Evolutionary conservation across 2,329 filamentous ascomycete species (phyloP).

Genomic region (Cylindrodendrum hubeiense): DNA sequence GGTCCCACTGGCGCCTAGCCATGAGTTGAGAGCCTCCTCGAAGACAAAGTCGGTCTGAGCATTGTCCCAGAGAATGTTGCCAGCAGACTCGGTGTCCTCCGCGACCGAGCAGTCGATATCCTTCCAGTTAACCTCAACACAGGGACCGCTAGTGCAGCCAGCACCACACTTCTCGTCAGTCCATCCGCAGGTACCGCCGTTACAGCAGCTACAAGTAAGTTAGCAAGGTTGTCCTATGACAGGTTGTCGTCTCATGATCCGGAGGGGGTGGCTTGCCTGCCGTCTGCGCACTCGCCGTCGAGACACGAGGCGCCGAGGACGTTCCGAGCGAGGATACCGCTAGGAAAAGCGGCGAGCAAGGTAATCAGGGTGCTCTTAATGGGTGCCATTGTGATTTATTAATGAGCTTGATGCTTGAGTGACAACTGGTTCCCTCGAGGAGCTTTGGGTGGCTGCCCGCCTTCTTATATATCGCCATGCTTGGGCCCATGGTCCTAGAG

Average conservation of each 20-base stretch:
- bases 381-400: not conserved
- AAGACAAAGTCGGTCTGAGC: conserved; percentile 4
- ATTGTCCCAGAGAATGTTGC: not conserved
- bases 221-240: not conserved
- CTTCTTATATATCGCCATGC: not conserved
- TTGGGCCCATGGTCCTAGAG: not conserved
- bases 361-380: not conserved
- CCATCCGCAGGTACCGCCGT: not conserved
- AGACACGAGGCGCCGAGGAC: not conserved
- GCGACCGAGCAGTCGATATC: conserved; percentile 5
- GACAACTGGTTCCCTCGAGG: not conserved
- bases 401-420: not conserved
- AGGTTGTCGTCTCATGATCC: not conserved
- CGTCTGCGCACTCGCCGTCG: conserved; percentile 5
- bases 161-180: conserved; percentile 7
- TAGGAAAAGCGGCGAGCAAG: conserved; percentile 1
- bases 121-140: conserved; percentile 4
- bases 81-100: not conserved
- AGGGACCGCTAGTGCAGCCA: conserved; percentile 10
- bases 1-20: not conserved
- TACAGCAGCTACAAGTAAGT: not conserved
- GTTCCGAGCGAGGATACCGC: not conserved
- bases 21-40: conserved; percentile 3
- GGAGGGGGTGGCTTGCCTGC: not conserved
- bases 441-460: not conserved